Evolutionary conservation across 2,329 filamentous ascomycete genomes (phyloP).

Genomic region (Colletotrichum higginsianum): DNA sequence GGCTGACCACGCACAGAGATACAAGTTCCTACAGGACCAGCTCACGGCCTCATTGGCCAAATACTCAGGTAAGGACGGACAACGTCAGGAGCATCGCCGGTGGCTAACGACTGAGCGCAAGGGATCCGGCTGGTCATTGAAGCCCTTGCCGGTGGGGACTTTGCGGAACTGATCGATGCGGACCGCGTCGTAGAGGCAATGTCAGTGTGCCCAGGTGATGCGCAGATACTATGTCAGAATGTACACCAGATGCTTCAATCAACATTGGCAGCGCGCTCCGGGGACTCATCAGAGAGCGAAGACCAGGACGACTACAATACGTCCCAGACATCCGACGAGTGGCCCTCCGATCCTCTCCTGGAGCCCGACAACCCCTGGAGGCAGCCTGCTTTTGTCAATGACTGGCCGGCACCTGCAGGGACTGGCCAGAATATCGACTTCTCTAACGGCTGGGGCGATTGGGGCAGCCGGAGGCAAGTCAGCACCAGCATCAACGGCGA

Average conservation of each 20-base stretch:
- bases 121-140: conserved; percentile 48
- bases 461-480: too few relatives aligned
- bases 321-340: background rate
- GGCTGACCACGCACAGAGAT: background rate
- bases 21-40: background rate
- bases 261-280: background rate
- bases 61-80: background rate
- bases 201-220: background rate
- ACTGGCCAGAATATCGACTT: background rate
- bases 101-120: conserved; percentile 15
- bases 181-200: conserved; percentile 7
- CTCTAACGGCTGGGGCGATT: background rate
- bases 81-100: too few relatives aligned
- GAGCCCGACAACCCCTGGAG: too few relatives aligned
- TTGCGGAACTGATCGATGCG: conserved; percentile 24
- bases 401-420: background rate
- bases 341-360: background rate
- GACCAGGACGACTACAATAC: background rate
- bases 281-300: background rate
- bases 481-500: background rate
- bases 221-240: background rate
- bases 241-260: background rate
- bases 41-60: conserved; percentile 6
- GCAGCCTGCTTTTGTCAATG: background rate
- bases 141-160: conserved; percentile 14